These are phyloP conservation scores for Albophoma yamanashiensis DNA, from an alignment of 2,329 filamentous ascomycete species.

Conservation along the genomic window DNA sequence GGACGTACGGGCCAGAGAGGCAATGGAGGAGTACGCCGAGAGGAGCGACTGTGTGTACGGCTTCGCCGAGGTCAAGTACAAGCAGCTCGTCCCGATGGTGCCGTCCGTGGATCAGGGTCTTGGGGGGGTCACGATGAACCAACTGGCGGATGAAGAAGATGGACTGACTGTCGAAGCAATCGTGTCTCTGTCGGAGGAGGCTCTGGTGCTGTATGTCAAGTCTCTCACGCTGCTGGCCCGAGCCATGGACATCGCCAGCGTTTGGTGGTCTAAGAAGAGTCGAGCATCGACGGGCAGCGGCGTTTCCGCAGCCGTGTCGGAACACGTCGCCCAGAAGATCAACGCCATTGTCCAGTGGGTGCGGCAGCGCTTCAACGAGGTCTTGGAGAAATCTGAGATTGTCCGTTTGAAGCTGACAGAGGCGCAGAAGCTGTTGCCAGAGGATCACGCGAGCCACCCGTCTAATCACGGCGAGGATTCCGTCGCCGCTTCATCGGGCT, in stretches of 20 bases:
- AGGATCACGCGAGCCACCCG: conserved; percentile 79
- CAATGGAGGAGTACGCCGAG: conserved; percentile 85
- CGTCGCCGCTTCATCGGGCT: conserved; percentile 44
- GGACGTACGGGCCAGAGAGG: conserved; percentile 65
- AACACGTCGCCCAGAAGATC: conserved; percentile 57
- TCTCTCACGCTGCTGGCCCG: conserved; percentile 81
- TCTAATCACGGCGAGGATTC: conserved; percentile 59
- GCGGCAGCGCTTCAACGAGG: conserved; percentile 88
- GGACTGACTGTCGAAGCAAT: conserved; percentile 79
- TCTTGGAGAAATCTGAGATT: conserved; percentile 89
- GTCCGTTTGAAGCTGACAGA: conserved; percentile 82
- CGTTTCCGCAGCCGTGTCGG: conserved; percentile 27
- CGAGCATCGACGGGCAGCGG: conserved; percentile 44
- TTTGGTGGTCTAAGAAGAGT: conserved; percentile 80
- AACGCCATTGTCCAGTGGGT: conserved; percentile 96
- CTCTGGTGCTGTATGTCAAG: conserved; percentile 92
- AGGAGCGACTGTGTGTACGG: conserved; percentile 94
- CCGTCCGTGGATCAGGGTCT: conserved; percentile 67
- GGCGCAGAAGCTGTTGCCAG: conserved; percentile 72
- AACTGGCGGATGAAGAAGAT: conserved; percentile 49
- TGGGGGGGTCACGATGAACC: conserved; percentile 48
- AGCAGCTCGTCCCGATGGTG: conserved; percentile 82
- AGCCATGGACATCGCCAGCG: conserved; percentile 88
- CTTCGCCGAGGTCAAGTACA: conserved; percentile 97
- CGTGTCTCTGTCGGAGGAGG: conserved; percentile 83